phyloP scores from a whole-genome alignment of 352 stramenopile species.

The Phytopythium sindhum region DNA sequence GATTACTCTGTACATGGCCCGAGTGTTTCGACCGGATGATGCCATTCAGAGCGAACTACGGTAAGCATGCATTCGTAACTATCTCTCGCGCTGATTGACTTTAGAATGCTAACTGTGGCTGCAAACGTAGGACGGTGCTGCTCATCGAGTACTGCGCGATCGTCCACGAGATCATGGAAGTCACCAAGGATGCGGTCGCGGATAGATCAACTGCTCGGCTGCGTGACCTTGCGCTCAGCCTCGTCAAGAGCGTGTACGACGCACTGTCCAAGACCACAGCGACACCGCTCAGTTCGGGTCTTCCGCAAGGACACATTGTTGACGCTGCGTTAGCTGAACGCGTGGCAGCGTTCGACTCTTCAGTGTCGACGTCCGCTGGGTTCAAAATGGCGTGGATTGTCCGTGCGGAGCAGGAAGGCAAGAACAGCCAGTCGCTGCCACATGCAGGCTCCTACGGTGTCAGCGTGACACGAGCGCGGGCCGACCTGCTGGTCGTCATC shows the following conservation, averaged over 20 bases:
- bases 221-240: slow-evolving; percentile 13
- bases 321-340: slow-evolving; percentile 5
- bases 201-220: background rate
- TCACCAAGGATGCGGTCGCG: slow-evolving; percentile 6
- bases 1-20: slow-evolving; percentile 34
- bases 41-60: slow-evolving; percentile 22
- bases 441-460: slow-evolving; percentile 51
- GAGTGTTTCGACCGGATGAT: slow-evolving; percentile 20
- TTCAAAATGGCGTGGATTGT: slow-evolving; percentile 13
- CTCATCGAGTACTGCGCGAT: slow-evolving; percentile 65
- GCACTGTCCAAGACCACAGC: slow-evolving; percentile 8
- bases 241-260: slow-evolving; percentile 9
- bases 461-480: slow-evolving; percentile 30
- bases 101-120: slow-evolving; percentile 9
- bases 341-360: slow-evolving; percentile 11
- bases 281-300: background rate
- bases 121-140: slow-evolving; percentile 49
- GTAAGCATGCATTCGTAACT: slow-evolving; percentile 12
- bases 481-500: slow-evolving; percentile 53
- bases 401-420: background rate
- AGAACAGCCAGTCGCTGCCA: background rate
- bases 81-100: background rate
- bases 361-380: background rate
- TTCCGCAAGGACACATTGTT: background rate
- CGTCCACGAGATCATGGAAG: slow-evolving; percentile 36